Percentiles rank a stretch among this genome's conserved stretches.
Evolutionary conservation across 768 basidiomycete species (phyloP).

Genomic region (Pulveroboletus sp.): DNA sequence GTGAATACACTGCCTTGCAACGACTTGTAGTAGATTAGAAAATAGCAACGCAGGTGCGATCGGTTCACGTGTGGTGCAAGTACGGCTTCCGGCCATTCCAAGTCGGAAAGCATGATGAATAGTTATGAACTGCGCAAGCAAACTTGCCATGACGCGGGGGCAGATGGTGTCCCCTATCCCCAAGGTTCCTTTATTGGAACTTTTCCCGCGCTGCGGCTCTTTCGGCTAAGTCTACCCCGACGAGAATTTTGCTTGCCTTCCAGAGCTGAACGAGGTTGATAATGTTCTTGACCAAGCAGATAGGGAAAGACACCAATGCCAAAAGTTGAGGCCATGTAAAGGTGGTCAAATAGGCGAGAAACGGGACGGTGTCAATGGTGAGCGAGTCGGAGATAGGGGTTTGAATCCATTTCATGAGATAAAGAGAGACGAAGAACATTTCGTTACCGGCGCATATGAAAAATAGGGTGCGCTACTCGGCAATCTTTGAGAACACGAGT

Average conservation of each 20-base stretch:
- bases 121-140: conserved; percentile 12
- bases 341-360: conserved; percentile 12
- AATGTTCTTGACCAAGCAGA: conserved; percentile 81
- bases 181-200: conserved; percentile 5
- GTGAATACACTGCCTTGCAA: conserved; percentile 15
- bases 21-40: conserved; percentile 2
- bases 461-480: conserved; percentile 73
- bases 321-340: conserved; percentile 77
- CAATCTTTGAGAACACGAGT: neutral
- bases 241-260: conserved; percentile 95
- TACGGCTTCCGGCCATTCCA: conserved; percentile 1
- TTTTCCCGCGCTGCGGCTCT: conserved; percentile 58
- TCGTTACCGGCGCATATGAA: conserved; percentile 94
- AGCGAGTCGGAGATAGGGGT: conserved; percentile 52
- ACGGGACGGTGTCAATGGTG: conserved; percentile 19
- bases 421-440: conserved; percentile 90
- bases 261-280: conserved; percentile 96
- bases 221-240: conserved; percentile 89
- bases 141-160: conserved; percentile 5
- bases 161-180: conserved; percentile 5
- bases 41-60: conserved; percentile 7
- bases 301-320: conserved; percentile 56
- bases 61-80: conserved; percentile 5
- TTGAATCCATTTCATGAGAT: conserved; percentile 83
- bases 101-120: conserved; percentile 7